Evolutionary conservation across 768 basidiomycete genomes (phyloP), one percentile per base, ranked within the genome.

Genomic region (Suillus luteus): DNA sequence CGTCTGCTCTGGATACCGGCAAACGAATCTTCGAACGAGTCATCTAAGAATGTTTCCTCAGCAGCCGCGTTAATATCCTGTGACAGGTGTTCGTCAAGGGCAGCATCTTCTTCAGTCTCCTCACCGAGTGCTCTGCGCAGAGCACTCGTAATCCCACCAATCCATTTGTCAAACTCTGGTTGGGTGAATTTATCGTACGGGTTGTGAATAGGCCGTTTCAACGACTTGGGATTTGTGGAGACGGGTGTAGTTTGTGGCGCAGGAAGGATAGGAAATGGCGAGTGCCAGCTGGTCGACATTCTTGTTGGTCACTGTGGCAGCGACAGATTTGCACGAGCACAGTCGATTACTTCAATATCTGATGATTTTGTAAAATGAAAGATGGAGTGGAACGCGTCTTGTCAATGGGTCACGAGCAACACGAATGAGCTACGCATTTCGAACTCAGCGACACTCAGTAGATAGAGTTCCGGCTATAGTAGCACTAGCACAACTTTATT

Each of bases 131-230:
- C 90, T 57, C 76, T 79, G 63, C 81, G 81, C 35, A 91, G 75
- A 59, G 84, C 78, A 64, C 79, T 73, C 0, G 86, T 89, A 51
- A 91, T 82, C 69, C 81, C 86, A 67, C 79, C 82, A 68, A 91
- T 87, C 86, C 86, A 91, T 70, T 81, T 78, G 79, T 91, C 88
- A 68, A 90, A 91, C 66, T 90, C 84, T 1, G 79, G 76, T 70
- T 86, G 81, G 1, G 87, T 81, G 72, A 91, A 89, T 72, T 87
- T 87, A 73, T 91, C 88, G 72, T 86, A 91, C 1, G 90, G 90
- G 69, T 91, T 91, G 60, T 84, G 74, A 60, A 89, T 82, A 22
- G 89, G 88, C 7, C 85, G 76, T 22, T 81, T 80, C 22, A 71
- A 68, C 1, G 61, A 54, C 52, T 57, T 64, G 38, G 63, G 64